Conservation (phyloP, 805 yeast species). For the Candida maesae region DNA sequence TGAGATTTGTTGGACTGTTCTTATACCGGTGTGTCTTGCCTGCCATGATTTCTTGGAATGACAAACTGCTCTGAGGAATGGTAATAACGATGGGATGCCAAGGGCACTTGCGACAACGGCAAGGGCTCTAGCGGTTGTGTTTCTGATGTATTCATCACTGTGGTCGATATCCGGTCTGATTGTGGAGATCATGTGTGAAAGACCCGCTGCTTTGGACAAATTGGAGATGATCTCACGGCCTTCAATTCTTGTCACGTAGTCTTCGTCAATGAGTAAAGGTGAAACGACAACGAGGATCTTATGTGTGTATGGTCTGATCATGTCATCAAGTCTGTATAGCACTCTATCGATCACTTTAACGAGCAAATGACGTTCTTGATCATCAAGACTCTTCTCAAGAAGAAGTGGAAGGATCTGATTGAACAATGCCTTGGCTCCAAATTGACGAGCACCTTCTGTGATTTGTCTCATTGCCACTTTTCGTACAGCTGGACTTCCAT, state of each 20-base stretch:
- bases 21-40: constrained; percentile 80
- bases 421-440: constrained; percentile 70
- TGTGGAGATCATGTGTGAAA: constrained; percentile 72
- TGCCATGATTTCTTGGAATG: constrained; percentile 73
- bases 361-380: constrained; percentile 77
- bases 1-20: constrained; percentile 73
- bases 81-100: constrained; percentile 68
- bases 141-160: constrained; percentile 75
- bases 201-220: constrained; percentile 76
- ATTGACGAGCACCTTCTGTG: constrained; percentile 55
- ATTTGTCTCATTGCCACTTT: constrained; percentile 66
- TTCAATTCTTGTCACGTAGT: constrained; percentile 65
- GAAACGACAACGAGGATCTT: constrained; percentile 69
- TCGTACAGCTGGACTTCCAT: constrained; percentile 68
- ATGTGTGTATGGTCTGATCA: constrained; percentile 68
- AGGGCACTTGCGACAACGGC: constrained; percentile 81
- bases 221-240: constrained; percentile 77
- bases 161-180: constrained; percentile 81
- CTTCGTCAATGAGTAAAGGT: constrained; percentile 79
- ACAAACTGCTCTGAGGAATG: constrained; percentile 79
- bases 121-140: constrained; percentile 69
- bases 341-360: constrained; percentile 74
- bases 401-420: constrained; percentile 72
- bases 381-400: constrained; percentile 67
- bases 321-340: constrained; percentile 58